phyloP scores from a whole-genome alignment of 441 rosid species.

The Euphorbia celastroides region DNA sequence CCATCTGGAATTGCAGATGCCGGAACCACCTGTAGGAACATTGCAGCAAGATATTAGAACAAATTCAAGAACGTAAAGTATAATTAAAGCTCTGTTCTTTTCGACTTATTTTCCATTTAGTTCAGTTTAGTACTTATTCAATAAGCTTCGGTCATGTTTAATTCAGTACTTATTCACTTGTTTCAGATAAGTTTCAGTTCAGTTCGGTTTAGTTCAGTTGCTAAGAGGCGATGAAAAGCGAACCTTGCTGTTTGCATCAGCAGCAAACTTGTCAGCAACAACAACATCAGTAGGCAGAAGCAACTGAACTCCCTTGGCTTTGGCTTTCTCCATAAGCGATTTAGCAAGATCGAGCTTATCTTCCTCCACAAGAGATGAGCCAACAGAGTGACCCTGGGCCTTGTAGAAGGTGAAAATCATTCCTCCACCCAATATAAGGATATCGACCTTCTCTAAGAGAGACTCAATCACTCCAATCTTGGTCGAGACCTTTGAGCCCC shows the following conservation, averaged over 20 bases:
- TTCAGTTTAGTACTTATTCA: no score
- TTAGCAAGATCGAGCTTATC: conserved; percentile 81
- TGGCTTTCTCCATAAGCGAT: conserved; percentile 80
- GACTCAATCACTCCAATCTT: conserved; percentile 97
- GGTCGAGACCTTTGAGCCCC: conserved; percentile 85
- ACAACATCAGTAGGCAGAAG: conserved; percentile 82
- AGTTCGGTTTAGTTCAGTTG: no score
- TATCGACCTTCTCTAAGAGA: conserved; percentile 59
- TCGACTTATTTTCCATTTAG: no score
- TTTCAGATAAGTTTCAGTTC: no score
- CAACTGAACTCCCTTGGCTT: conserved; percentile 68
- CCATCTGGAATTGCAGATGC: conserved; percentile 84
- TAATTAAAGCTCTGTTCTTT: no score
- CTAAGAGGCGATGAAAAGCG: conserved; percentile 10
- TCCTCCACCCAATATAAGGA: conserved; percentile 85
- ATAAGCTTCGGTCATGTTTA: no score
- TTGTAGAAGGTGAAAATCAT: conserved; percentile 93
- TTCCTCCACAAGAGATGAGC: conserved; percentile 75
- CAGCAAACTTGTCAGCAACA: conserved; percentile 79
- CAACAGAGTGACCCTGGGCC: conserved; percentile 73
- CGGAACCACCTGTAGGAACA: conserved; percentile 57
- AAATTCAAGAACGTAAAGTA: neutral
- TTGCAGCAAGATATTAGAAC: neutral
- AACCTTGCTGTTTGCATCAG: conserved; percentile 90
- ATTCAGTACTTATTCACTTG: no score